Base-by-base conservation (phyloP, 805 yeast genomes). In the Starmerella powellii region DNA sequence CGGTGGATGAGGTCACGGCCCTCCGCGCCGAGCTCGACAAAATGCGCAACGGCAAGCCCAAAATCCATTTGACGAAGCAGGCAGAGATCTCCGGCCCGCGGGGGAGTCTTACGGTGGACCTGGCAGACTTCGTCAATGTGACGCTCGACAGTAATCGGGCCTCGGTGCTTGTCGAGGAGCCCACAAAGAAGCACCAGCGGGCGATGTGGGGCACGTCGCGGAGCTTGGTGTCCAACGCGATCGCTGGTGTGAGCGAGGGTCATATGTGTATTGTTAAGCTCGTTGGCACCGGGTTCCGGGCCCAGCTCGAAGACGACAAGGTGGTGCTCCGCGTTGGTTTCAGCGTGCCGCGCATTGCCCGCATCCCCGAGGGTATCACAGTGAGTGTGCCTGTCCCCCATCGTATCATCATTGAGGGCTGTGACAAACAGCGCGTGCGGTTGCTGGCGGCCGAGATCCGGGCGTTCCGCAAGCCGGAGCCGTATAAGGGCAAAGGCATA, bases 261-360 rank as follows among this genome's bases (percentile, higher is more conserved):
- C 97, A 91, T 60, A 63, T 85, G 47, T 76, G 91, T 20, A 80
- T 87, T 42, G 70, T 91, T 49, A 82, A 77, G 63, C 79, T 91
- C 52, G 93, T 85, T 15, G 99, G 99, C 51, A 88, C 97, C 11
- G 99, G 99, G 60, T 91, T 82, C 72, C 78, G 97, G 63, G 95
- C 93, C 2, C 70, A 74, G 47, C 58, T 88, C 16, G 93, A 83
- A 52, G 72, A 72, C 35, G 68, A 73, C 44, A 69, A 71, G 59
- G 79, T 88, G 15, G 72, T 74, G 46, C 71, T 88, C 61, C 86
- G 91, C 59, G 80, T 87, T 19, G 98, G 98, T 27, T 84, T 78
- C 56, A 85, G 94, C 37, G 77, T 78, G 52, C 75, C 78, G 31
- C 87, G 86, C 50, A 79, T 79, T 20, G 68, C 85, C 38, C 70